phyloP scores from a whole-genome alignment of 1,284 basidiomycete species.

The Mycena sp. region DNA sequence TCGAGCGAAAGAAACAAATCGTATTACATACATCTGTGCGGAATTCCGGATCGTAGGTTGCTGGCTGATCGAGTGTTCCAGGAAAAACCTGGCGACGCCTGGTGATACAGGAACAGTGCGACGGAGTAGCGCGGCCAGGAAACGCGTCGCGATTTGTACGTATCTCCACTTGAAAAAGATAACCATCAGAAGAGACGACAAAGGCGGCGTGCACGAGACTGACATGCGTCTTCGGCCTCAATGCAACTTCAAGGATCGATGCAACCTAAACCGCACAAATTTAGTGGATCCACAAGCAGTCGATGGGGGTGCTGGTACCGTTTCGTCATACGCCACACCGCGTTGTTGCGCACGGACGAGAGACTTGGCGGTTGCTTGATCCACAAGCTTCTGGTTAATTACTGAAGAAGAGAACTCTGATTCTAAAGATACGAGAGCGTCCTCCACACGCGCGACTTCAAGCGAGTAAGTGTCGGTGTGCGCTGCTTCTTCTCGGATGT shows the following conservation, averaged over 20 bases:
- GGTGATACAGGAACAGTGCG: conserved; percentile 78
- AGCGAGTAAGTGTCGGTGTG: conserved; percentile 68
- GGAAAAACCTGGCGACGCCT: conserved; percentile 74
- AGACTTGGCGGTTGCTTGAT: conserved; percentile 52
- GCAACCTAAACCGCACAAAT: conserved; percentile 54
- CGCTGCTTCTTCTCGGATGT: conserved; percentile 69
- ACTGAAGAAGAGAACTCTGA: conserved; percentile 56
- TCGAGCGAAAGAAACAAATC: conserved; percentile 23
- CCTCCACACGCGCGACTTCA: conserved; percentile 54
- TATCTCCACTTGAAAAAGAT: conserved; percentile 83
- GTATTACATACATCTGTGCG: conserved; percentile 68
- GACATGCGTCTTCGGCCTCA: conserved; percentile 76
- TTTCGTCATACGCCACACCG: conserved; percentile 55
- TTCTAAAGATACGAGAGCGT: conserved; percentile 56
- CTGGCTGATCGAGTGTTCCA: conserved; percentile 76
- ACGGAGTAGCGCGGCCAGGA: conserved; percentile 78
- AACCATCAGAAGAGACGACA: conserved; percentile 10
- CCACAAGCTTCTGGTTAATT: conserved; percentile 55
- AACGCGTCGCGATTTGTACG: conserved; percentile 79
- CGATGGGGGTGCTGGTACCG: conserved; percentile 48
- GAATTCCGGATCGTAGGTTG: conserved; percentile 83
- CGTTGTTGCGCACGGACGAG: conserved; percentile 53
- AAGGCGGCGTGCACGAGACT: conserved; percentile 38
- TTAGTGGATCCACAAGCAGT: conserved; percentile 9
- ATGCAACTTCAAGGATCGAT: conserved; percentile 75